Base-by-base conservation (phyloP, 306 rosid genomes). In the Datisca glomerata region DNA sequence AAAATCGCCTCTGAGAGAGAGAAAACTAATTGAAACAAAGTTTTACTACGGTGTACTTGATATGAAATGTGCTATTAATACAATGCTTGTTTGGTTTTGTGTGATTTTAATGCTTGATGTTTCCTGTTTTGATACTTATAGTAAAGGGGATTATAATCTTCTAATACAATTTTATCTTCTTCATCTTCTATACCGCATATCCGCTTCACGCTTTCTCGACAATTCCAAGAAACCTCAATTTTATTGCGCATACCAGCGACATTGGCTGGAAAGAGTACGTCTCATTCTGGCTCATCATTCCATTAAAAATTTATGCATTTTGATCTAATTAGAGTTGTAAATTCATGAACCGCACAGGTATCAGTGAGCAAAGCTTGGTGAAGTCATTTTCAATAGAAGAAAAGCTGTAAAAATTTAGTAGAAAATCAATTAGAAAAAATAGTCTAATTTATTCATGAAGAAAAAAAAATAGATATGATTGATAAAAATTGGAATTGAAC, bases 261-360 rank as follows among this genome's bases (percentile, higher is more conserved):
- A 83, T 89, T 53, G 95, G 97, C 47, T 89, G 97, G 97, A 89
- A 89, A 63, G 93, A 81, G 86, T 81, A 71, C 41, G 79, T 59
- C 50, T 54, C 53, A 44, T 42, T 45, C 60, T 12, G 43, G 21
- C 15, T 12, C 28, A n/a, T 28, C 16, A 37, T 45, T 17, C 53
- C 48, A 13, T 45, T 45, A 34, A 22, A 53, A 23, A 20, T 41
- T 34, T 1, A n/a, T 43, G 50, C 25, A 25, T 24, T n/a, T n/a
- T 17, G 7, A 15, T 8, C 7, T 14, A 12, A 28, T 46, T 15
- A 29, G 52, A 47, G 15, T 9, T 45, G 49, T 50, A 21, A 32
- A 29, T 23, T 57, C 21, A 19, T 39, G 28, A 42, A 42, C 18
- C 25, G 43, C 45, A 24, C 75, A 81, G 86, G 75, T 12, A 55